Conservation (phyloP, 495 filamentous ascomycete species). For the Penicillium riverlandense region DNA sequence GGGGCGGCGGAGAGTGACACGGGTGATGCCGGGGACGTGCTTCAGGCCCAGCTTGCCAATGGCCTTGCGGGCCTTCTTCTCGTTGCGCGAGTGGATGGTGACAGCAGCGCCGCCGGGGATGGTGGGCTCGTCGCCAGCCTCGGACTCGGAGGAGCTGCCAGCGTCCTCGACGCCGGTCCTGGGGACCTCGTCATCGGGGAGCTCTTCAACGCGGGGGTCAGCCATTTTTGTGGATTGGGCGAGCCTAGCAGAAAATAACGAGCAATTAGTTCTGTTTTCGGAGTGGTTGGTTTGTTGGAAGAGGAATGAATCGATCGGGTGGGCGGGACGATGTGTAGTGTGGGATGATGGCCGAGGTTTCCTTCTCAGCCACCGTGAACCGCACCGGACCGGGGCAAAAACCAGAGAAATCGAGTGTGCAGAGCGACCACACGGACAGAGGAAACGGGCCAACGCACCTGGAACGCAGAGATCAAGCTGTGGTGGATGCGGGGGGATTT, state of each 20-base stretch:
- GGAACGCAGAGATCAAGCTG: conserved; percentile 23
- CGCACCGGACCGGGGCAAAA: conserved; percentile 21
- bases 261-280: too few species aligned
- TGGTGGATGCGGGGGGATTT: conserved; percentile 35
- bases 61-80: conserved; percentile 99
- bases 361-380: conserved; percentile 10
- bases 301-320: conserved; percentile 5
- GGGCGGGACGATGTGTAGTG: conserved; percentile 3
- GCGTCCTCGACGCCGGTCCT: conserved; percentile 78
- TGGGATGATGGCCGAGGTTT: not conserved
- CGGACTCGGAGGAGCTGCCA: conserved; percentile 70
- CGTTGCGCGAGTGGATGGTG: conserved; percentile 92
- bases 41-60: conserved; percentile 97
- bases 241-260: conserved; percentile 18
- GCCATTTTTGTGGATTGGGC: conserved; percentile 61
- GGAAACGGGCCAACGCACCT: conserved; percentile 31
- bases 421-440: conserved; percentile 8
- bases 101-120: conserved; percentile 82
- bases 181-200: conserved; percentile 72
- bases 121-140: conserved; percentile 59
- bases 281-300: not conserved
- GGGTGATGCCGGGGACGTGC: conserved; percentile 93
- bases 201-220: conserved; percentile 95
- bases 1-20: conserved; percentile 92
- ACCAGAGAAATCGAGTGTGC: conserved; percentile 18